These are phyloP conservation scores for Dioscorea cayenensis DNA, from an alignment of 116 monocot species.

Conservation along the genomic window DNA sequence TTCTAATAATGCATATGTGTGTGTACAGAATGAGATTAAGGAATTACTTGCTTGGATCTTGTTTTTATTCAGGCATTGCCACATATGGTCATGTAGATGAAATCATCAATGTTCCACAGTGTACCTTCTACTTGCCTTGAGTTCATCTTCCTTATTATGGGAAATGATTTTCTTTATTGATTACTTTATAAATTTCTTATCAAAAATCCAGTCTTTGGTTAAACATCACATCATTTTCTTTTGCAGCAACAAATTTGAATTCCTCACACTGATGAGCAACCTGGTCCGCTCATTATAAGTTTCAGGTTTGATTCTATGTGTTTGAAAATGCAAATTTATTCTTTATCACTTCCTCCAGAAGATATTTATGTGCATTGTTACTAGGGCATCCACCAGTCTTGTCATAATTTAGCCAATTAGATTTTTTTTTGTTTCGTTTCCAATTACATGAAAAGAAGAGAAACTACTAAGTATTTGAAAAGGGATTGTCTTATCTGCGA, in stretches of 20 bases:
- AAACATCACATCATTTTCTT: constrained; percentile 5
- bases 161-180: not conserved
- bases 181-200: not conserved
- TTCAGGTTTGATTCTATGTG: constrained; percentile 59
- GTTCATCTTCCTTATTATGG: not conserved
- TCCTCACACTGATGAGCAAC: constrained; percentile 97
- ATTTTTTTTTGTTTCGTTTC: too few species aligned
- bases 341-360: not conserved
- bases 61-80: constrained; percentile 75
- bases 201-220: not conserved
- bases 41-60: not conserved
- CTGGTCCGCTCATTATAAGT: constrained; percentile 95
- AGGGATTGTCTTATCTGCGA: too few species aligned
- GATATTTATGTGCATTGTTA: not conserved
- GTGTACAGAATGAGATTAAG: not conserved
- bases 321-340: not conserved
- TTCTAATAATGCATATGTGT: not conserved
- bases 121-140: constrained; percentile 4
- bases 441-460: too few species aligned
- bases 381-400: too few species aligned
- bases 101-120: constrained; percentile 98
- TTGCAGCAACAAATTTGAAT: constrained; percentile 95
- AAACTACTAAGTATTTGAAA: too few species aligned
- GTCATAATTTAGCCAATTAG: constrained; percentile 55
- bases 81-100: constrained; percentile 80